These are phyloP conservation scores for Malus hybrid DNA, from an alignment of 331 rosid genomes.

Conservation along the genomic window DNA sequence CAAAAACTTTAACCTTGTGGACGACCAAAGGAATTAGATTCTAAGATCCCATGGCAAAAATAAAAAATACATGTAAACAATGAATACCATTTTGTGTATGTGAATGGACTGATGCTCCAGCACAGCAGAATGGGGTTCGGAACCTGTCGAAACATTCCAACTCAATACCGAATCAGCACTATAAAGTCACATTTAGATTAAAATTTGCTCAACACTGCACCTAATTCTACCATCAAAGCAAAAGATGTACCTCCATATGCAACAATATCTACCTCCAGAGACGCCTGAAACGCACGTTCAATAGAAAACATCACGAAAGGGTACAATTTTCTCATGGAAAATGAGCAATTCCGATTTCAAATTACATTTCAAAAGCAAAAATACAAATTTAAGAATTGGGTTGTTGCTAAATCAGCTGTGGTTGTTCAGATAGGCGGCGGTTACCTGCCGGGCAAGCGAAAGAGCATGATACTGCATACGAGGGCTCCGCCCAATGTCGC, in stretches of 20 bases:
- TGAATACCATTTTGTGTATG: constrained; percentile 64
- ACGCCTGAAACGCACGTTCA: constrained; percentile 32
- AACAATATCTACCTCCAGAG: constrained; percentile 69
- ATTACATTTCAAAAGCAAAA: neutral
- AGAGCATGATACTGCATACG: constrained; percentile 97
- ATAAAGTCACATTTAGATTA: neutral
- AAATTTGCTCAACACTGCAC: neutral
- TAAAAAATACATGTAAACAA: neutral
- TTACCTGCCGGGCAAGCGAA: constrained; percentile 84
- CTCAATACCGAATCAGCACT: neutral
- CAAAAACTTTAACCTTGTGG: neutral
- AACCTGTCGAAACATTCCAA: constrained; percentile 46
- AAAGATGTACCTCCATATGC: constrained; percentile 75
- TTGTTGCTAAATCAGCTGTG: neutral
- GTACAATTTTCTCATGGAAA: constrained; percentile 3
- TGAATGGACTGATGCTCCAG: constrained; percentile 61
- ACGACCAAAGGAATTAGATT: neutral
- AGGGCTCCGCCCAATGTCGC: constrained; percentile 96
- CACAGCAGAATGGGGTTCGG: constrained; percentile 70
- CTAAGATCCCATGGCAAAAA: neutral
- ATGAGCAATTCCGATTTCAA: neutral
- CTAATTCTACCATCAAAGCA: neutral
- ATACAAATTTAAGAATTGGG: neutral
- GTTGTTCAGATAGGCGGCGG: neutral
- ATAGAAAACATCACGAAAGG: neutral